phyloP scores from a whole-genome alignment of 208 protist species.

The Crithidia thermophila region DNA sequence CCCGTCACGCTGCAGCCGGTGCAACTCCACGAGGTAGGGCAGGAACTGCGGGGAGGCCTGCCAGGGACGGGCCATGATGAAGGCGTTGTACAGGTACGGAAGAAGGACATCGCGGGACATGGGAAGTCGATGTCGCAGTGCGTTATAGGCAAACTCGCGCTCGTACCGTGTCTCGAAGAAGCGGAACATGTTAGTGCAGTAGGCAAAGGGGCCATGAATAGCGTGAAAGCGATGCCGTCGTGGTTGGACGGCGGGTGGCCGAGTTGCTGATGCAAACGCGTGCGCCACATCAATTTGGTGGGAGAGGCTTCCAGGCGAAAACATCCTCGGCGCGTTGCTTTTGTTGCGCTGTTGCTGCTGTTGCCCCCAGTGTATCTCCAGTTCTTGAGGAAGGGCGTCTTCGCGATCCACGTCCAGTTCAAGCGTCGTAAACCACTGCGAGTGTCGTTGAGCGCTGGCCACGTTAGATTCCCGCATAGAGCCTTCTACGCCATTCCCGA shows the following conservation, averaged over 20 bases:
- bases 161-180: slow-evolving; percentile 45
- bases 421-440: slow-evolving; percentile 38
- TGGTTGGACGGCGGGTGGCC: not conserved
- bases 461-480: no score
- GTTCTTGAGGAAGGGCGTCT: slow-evolving; percentile 23
- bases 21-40: slow-evolving; percentile 34
- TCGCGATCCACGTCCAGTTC: slow-evolving; percentile 34
- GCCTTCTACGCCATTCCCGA: no score
- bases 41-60: slow-evolving; percentile 48
- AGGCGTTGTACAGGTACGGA: slow-evolving; percentile 67
- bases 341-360: no score
- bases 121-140: slow-evolving; percentile 27
- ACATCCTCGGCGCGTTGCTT: no score
- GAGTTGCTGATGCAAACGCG: not conserved
- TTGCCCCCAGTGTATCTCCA: slow-evolving; percentile 14
- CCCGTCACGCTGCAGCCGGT: not conserved
- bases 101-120: slow-evolving; percentile 36
- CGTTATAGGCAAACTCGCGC: slow-evolving; percentile 32
- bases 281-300: not conserved
- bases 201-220: slow-evolving; percentile 62
- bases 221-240: slow-evolving; percentile 38
- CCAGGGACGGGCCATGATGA: slow-evolving; percentile 64
- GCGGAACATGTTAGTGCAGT: slow-evolving; percentile 62
- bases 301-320: no score
- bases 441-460: no score